Evolutionary conservation across 805 yeast genomes (phyloP), one percentile per base, ranked within the genome.

Genomic region (Myxozyma vanderwaltii): DNA sequence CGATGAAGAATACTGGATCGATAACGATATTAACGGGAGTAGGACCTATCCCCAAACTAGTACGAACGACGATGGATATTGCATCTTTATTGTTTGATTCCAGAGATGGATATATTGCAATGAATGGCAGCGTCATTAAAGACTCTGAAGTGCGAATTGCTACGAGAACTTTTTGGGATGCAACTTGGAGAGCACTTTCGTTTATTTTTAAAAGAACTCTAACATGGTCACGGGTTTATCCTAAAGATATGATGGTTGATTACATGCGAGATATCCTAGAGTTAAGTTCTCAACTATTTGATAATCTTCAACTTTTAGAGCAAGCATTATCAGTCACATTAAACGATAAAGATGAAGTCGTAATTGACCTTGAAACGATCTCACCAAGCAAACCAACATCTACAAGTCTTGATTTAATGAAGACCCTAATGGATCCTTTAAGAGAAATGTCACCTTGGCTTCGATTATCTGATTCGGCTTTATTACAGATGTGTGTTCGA

Each of bases 211-310:
- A 77, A 43, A 80, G 82, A 56, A 89, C 95, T 0, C 74, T 88
- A 13, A 71, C 71, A 2, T 92, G 99, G 99, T 90, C 97, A 0
- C 73, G 79, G 1, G 73, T 75, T 38, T 86, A 84, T 66, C 81
- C 81, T 29, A 76, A 81, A 21, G 76, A 78, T 0, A 81, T 80
- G 51, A 76, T 89, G 66, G 81, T 86, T 44, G 96, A 91, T 57
- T 91, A 90, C 66, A 88, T 97, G 1, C 81, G 96, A 70, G 96
- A 90, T 69, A 85, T 89, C 0, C 77, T 92, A 51, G 97, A 91
- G 66, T 77, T 89, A 33, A 86, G 96, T 59, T 85, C 86, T 61
- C 72, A 79, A 1, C 74, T 91, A 35, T 70, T 91, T n/a, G 84
- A 81, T 56, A 82, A 91, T 1, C 87, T 82, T 68, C 77, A 85